phyloP scores from a whole-genome alignment of 768 basidiomycete genomes.

The Auricularia sp. region DNA sequence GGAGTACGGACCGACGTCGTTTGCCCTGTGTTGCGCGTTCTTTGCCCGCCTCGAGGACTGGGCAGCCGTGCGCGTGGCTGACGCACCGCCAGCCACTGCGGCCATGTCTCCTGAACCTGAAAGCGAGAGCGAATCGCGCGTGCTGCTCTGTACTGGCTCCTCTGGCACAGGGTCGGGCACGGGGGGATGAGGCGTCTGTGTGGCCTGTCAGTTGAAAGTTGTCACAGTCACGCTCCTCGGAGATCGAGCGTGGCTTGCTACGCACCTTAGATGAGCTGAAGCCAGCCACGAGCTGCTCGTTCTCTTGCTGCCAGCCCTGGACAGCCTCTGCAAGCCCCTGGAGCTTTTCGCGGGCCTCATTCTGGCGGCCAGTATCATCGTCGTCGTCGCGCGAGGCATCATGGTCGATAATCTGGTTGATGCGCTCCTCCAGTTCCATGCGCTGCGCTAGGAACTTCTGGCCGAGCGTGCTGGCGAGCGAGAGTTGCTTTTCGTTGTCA shows the following conservation, averaged over 20 bases:
- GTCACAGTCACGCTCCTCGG: no score
- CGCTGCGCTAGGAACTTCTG: conserved; percentile 90
- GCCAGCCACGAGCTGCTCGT: conserved; percentile 59
- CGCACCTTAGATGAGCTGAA: conserved; percentile 53
- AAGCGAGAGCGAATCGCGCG: no score
- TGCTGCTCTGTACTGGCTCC: no score
- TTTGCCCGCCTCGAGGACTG: conserved; percentile 77
- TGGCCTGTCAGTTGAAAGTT: neutral
- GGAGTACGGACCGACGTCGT: conserved; percentile 66
- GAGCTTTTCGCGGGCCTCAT: conserved; percentile 61
- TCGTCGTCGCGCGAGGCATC: conserved; percentile 58
- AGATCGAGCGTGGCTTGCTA: conserved; percentile 9
- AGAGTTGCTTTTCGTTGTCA: conserved; percentile 84
- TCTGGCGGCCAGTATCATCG: conserved; percentile 53
- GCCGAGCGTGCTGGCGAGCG: conserved; percentile 84
- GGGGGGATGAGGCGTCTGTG: conserved; percentile 7
- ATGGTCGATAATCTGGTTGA: conserved; percentile 49
- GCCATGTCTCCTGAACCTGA: neutral
- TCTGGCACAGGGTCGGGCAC: conserved; percentile 5
- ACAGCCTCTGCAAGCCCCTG: conserved; percentile 69
- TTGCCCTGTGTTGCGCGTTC: conserved; percentile 82
- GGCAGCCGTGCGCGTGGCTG: conserved; percentile 62
- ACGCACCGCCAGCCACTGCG: neutral
- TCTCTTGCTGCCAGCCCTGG: conserved; percentile 68
- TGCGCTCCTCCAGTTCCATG: conserved; percentile 83